Evolutionary conservation across 2,329 filamentous ascomycete genomes (phyloP).

Genomic region (Fusarium citri): DNA sequence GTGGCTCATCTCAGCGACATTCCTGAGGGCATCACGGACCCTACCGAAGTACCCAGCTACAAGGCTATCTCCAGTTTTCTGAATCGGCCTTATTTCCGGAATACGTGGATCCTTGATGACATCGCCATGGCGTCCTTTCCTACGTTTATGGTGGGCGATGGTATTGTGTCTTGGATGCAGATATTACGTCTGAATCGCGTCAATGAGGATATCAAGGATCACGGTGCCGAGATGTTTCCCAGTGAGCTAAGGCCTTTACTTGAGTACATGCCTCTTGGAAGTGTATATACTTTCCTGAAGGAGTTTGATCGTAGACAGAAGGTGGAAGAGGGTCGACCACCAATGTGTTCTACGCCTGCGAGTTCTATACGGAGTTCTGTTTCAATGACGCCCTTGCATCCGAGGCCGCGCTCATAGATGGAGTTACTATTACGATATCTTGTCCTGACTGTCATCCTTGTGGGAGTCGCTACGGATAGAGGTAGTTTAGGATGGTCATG

Average conservation of each 20-base stretch:
- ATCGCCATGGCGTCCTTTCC: constrained; percentile 40
- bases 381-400: constrained; percentile 29
- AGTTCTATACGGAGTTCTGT: constrained; percentile 39
- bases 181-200: constrained; percentile 41
- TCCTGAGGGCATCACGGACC: constrained; percentile 38
- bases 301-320: constrained; percentile 40
- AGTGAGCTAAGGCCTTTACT: constrained; percentile 32
- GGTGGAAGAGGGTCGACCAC: constrained; percentile 8
- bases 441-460: neutral
- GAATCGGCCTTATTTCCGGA: constrained; percentile 41
- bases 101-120: constrained; percentile 42
- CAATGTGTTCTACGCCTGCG: constrained; percentile 3
- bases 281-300: constrained; percentile 40
- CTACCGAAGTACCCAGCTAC: constrained; percentile 40
- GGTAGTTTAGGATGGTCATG: neutral
- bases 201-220: constrained; percentile 42
- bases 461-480: neutral
- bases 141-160: constrained; percentile 38
- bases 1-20: constrained; percentile 42
- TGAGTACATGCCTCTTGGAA: constrained; percentile 40
- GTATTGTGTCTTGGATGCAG: constrained; percentile 44
- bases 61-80: constrained; percentile 37
- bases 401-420: neutral
- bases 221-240: constrained; percentile 40
- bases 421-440: neutral